phyloP scores from a whole-genome alignment of 2,329 filamentous ascomycete genomes.

The Neophaeococcomyces mojaviensis region DNA sequence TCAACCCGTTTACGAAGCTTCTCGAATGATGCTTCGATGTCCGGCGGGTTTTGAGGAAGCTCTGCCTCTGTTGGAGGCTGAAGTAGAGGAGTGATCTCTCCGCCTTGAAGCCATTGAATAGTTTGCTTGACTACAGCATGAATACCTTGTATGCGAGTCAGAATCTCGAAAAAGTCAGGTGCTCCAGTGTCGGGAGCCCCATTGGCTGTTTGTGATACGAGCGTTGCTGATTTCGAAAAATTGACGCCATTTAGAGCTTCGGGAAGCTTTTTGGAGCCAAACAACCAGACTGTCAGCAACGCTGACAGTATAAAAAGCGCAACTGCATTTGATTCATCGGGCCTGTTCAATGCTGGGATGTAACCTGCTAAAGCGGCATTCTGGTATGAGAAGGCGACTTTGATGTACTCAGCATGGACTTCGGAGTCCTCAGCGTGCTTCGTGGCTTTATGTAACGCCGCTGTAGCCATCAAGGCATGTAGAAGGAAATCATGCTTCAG shows the following conservation, averaged over 20 bases:
- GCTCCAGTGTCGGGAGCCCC: neutral
- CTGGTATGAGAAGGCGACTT: constrained; percentile 21
- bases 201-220: constrained; percentile 1
- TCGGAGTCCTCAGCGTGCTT: constrained; percentile 18
- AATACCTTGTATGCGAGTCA: constrained; percentile 20
- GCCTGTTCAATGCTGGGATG: constrained; percentile 20
- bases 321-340: constrained; percentile 20
- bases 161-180: constrained; percentile 20
- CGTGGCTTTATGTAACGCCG: constrained; percentile 34
- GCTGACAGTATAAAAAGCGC: constrained; percentile 22
- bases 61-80: constrained; percentile 16
- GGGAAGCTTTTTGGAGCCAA: constrained; percentile 20
- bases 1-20: constrained; percentile 11
- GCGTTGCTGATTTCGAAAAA: constrained; percentile 10
- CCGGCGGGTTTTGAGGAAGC: constrained; percentile 17
- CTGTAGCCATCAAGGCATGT: constrained; percentile 34
- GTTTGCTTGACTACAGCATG: constrained; percentile 22
- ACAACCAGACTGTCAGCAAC: constrained; percentile 21
- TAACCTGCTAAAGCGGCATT: constrained; percentile 21
- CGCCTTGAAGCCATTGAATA: constrained; percentile 19
- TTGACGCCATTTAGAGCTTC: constrained; percentile 20
- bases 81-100: constrained; percentile 19
- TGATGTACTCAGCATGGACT: constrained; percentile 20
- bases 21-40: constrained; percentile 17
- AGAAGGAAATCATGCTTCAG: constrained; percentile 36